Conservation (phyloP, 1,284 basidiomycete species). For the Cutaneotrichosporon curvatum region DNA sequence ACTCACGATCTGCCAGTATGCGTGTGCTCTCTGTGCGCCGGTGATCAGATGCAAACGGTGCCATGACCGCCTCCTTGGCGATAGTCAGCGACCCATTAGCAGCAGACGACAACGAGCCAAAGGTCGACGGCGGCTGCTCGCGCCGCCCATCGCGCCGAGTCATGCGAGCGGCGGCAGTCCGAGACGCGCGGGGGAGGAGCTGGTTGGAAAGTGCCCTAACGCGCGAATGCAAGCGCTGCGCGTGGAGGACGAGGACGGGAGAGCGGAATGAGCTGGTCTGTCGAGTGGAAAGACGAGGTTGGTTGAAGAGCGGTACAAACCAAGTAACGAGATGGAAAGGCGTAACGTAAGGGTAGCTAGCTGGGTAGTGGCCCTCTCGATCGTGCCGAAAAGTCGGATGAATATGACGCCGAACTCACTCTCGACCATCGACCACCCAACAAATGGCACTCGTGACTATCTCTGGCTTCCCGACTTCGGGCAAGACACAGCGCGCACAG, state of each 20-base stretch:
- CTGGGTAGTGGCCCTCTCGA: no score
- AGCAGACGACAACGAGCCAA: slow-evolving; percentile 23
- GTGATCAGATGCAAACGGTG: slow-evolving; percentile 36
- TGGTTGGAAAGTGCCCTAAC: no score
- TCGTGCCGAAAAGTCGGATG: not conserved
- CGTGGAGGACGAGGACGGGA: not conserved
- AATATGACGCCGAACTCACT: not conserved
- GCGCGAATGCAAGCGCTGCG: not conserved
- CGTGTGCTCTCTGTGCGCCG: slow-evolving; percentile 39
- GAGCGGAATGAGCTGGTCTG: not conserved
- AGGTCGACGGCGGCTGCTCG: slow-evolving; percentile 7
- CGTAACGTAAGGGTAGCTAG: no score
- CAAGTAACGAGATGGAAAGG: not conserved
- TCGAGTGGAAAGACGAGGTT: no score
- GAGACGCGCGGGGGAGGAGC: not conserved
- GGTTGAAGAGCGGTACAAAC: no score
- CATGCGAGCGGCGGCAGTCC: not conserved
- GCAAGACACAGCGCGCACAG: slow-evolving; percentile 67
- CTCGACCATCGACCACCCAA: not conserved
- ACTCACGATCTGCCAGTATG: slow-evolving; percentile 44
- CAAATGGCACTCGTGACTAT: slow-evolving; percentile 88
- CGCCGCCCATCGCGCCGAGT: slow-evolving; percentile 1
- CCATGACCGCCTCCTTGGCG: slow-evolving; percentile 44
- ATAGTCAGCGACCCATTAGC: slow-evolving; percentile 34
- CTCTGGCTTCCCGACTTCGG: slow-evolving; percentile 81